phyloP scores from a whole-genome alignment of 2,329 filamentous ascomycete species.

The Sclerotinia sclerotiorum region DNA sequence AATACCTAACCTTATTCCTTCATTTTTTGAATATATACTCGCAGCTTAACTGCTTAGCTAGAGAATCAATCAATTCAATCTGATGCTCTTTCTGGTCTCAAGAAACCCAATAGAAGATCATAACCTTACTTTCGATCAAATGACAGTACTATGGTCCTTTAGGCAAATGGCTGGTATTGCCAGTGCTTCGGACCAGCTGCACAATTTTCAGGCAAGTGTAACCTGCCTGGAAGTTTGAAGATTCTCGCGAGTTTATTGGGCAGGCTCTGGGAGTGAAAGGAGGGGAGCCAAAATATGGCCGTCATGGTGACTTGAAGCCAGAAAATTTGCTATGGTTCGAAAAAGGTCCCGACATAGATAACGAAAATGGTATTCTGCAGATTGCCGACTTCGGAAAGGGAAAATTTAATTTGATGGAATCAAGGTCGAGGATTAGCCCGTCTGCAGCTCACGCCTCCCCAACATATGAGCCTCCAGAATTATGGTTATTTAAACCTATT shows the following conservation, averaged over 20 bases:
- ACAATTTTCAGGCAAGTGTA: constrained; percentile 24
- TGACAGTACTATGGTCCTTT: constrained; percentile 35
- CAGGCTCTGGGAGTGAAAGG: too few relatives aligned
- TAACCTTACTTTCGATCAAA: constrained; percentile 25
- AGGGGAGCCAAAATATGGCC: constrained; percentile 29
- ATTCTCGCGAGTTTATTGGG: too few relatives aligned
- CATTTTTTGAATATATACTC: too few relatives aligned
- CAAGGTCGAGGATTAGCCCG: constrained; percentile 36
- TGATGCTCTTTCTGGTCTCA: too few relatives aligned
- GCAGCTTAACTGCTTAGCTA: too few relatives aligned
- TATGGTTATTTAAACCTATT: constrained; percentile 35
- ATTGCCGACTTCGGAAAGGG: constrained; percentile 32
- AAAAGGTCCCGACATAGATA: constrained; percentile 33
- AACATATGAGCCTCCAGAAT: constrained; percentile 45
- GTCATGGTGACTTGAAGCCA: constrained; percentile 34
- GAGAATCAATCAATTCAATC: too few relatives aligned
- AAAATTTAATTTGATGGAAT: constrained; percentile 40
- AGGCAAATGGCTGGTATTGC: constrained; percentile 39
- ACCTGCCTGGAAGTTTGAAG: too few relatives aligned
- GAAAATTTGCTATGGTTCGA: constrained; percentile 32
- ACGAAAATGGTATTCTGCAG: constrained; percentile 24
- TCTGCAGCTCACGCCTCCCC: constrained; percentile 28
- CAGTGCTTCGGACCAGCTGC: constrained; percentile 33
- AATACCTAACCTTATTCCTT: too few relatives aligned
- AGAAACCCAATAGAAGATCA: too few relatives aligned